Evolutionary conservation across 2,329 filamentous ascomycete genomes (phyloP).

Genomic region (Thelonectria rubi): DNA sequence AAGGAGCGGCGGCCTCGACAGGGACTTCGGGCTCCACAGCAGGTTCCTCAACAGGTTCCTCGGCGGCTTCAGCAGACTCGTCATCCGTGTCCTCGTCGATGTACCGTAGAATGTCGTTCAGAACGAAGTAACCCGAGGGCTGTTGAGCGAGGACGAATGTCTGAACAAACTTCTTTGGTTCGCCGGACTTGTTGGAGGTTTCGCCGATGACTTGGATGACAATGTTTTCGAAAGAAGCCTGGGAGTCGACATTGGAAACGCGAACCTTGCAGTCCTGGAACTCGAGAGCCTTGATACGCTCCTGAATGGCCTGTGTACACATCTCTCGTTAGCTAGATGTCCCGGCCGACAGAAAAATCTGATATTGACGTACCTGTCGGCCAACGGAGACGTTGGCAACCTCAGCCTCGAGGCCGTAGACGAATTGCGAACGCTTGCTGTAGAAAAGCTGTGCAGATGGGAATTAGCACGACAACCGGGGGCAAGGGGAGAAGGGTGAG

Average conservation of each 20-base stretch:
- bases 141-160: conserved; percentile 97
- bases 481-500: conserved; percentile 24
- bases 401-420: conserved; percentile 91
- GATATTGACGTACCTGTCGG: conserved; percentile 69
- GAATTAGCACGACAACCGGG: conserved; percentile 10
- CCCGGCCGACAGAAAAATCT: not conserved
- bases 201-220: conserved; percentile 98
- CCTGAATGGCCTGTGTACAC: conserved; percentile 79
- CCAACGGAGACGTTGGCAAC: conserved; percentile 87
- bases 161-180: conserved; percentile 96
- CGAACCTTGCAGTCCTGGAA: conserved; percentile 99
- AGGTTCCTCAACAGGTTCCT: conserved; percentile 48
- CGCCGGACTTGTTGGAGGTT: conserved; percentile 91
- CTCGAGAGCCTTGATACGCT: conserved; percentile 90
- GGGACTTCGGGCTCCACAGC: conserved; percentile 48
- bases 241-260: conserved; percentile 96
- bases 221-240: conserved; percentile 91
- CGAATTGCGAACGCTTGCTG: conserved; percentile 93
- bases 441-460: conserved; percentile 77
- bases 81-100: conserved; percentile 86
- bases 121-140: conserved; percentile 95
- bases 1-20: conserved; percentile 43
- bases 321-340: conserved; percentile 24
- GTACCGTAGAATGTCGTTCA: conserved; percentile 98
- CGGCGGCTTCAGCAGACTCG: conserved; percentile 56